phyloP scores from a whole-genome alignment of 2,329 filamentous ascomycete species.

The Sphaerostilbella broomeana region DNA sequence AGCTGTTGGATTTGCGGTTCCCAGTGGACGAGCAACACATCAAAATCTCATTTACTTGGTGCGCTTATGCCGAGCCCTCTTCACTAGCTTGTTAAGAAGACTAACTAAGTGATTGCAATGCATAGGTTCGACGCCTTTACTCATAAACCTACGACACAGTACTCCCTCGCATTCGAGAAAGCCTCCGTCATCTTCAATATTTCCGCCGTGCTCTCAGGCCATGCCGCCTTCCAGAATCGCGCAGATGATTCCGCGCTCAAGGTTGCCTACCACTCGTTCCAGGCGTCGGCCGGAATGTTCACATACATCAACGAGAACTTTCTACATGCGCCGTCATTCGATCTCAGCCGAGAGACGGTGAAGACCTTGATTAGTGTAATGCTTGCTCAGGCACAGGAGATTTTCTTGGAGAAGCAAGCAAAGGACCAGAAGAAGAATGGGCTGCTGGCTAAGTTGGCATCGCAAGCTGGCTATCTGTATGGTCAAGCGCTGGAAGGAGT shows the following conservation, averaged over 20 bases:
- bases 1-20: conserved; percentile 88
- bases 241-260: conserved; percentile 90
- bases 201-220: conserved; percentile 89
- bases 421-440: conserved; percentile 88
- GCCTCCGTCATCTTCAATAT: conserved; percentile 99
- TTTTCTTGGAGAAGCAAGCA: conserved; percentile 95
- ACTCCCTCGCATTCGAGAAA: conserved; percentile 95
- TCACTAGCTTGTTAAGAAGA: neutral
- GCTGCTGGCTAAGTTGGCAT: conserved; percentile 84
- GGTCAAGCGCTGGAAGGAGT: conserved; percentile 80
- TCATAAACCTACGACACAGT: conserved; percentile 93
- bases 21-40: conserved; percentile 98
- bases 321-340: conserved; percentile 91
- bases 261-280: conserved; percentile 95
- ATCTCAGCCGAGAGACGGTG: conserved; percentile 89
- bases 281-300: conserved; percentile 98
- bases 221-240: conserved; percentile 87
- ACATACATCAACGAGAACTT: conserved; percentile 99
- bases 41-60: conserved; percentile 98
- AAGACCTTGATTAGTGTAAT: conserved; percentile 90
- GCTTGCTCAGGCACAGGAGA: conserved; percentile 92
- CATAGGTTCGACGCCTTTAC: conserved; percentile 99
- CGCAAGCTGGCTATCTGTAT: conserved; percentile 85
- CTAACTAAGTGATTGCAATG: conserved; percentile 9
- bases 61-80: conserved; percentile 19